phyloP scores from a whole-genome alignment of 1,139 yeast genomes.

The Hyphopichia khmerensis region DNA sequence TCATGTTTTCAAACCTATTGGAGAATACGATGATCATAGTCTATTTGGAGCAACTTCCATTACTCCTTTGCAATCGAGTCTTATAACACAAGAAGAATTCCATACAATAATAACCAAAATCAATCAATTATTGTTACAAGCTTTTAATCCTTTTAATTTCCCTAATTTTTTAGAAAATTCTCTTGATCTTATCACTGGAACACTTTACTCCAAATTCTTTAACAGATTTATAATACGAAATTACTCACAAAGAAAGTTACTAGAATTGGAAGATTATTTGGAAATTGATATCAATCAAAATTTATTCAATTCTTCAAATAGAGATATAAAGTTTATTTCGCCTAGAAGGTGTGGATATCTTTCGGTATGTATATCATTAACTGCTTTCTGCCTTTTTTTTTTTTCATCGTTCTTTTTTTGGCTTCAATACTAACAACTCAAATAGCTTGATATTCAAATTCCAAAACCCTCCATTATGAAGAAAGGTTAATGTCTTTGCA shows the following conservation, averaged over 20 bases:
- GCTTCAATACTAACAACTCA: conserved; percentile 5
- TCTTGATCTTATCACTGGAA: conserved; percentile 48
- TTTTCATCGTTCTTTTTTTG: neutral
- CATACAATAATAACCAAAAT: conserved; percentile 38
- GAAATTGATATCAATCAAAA: conserved; percentile 33
- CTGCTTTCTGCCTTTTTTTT: no score
- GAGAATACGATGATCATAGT: conserved; percentile 33
- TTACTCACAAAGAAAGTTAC: conserved; percentile 27
- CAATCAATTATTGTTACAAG: conserved; percentile 42
- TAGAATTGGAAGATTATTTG: conserved; percentile 48
- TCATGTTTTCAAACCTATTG: conserved; percentile 30
- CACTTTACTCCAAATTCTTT: conserved; percentile 24
- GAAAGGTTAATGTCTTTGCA: neutral
- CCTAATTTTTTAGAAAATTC: conserved; percentile 39
- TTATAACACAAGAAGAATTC: conserved; percentile 39
- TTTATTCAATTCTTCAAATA: conserved; percentile 12
- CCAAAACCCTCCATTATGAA: conserved; percentile 32
- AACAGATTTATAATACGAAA: conserved; percentile 16
- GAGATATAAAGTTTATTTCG: conserved; percentile 43
- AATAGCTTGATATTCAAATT: conserved; percentile 47
- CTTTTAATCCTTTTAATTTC: conserved; percentile 37
- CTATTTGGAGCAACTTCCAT: conserved; percentile 52
- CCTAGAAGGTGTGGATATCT: conserved; percentile 60
- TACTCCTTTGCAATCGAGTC: conserved; percentile 51
- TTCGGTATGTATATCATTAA: conserved; percentile 42